Percentiles rank a stretch among this genome's conserved stretches.
These are phyloP conservation scores for Xanthoparmelia taractica DNA, from an alignment of 495 filamentous ascomycete species.

Conservation along the genomic window DNA sequence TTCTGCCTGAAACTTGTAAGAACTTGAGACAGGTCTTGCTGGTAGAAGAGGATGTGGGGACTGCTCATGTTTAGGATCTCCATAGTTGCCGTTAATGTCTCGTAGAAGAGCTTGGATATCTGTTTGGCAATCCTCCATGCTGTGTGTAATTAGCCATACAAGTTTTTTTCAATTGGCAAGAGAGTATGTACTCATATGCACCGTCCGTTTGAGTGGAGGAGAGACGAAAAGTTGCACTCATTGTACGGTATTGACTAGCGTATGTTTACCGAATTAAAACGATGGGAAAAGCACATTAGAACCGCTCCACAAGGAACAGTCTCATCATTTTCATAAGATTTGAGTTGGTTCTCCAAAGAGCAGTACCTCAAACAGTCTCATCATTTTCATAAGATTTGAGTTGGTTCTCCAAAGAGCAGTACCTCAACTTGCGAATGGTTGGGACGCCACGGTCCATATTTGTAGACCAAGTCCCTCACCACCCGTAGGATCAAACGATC, in stretches of 20 bases:
- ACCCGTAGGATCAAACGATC: background rate
- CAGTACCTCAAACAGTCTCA: background rate
- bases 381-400: background rate
- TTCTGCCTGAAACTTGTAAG: background rate
- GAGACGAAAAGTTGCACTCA: background rate
- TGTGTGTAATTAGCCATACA: background rate
- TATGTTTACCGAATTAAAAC: background rate
- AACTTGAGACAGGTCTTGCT: background rate
- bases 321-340: background rate
- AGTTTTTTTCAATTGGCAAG: background rate
- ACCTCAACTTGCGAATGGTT: background rate
- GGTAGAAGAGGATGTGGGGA: background rate
- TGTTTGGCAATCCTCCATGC: slow-evolving; percentile 5
- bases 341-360: background rate
- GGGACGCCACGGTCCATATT: background rate
- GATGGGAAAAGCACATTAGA: background rate
- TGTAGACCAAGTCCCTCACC: background rate
- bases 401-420: background rate
- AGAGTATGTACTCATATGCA: too few relatives aligned
- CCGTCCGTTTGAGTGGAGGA: background rate
- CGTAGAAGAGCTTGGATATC: slow-evolving; percentile 8
- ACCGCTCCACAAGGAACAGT: background rate
- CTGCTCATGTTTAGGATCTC: background rate
- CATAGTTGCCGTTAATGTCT: slow-evolving; percentile 10
- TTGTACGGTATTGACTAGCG: background rate